phyloP scores from a whole-genome alignment of 1,284 basidiomycete genomes.

The Ustilago loliicola region DNA sequence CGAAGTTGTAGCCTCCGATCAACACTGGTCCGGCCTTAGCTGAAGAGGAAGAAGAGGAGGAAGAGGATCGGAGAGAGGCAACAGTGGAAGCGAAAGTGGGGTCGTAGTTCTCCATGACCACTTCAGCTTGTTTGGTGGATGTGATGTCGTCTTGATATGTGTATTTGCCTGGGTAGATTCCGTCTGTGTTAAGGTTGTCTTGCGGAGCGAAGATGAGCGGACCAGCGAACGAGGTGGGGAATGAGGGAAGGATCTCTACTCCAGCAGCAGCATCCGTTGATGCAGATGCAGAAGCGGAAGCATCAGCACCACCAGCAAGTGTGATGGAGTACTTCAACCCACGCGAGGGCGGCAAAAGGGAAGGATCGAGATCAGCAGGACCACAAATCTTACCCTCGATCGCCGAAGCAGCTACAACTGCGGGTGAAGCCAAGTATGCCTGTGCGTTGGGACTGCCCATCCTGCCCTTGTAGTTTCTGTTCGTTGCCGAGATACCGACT shows the following conservation, averaged over 20 bases:
- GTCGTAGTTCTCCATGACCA: slow-evolving; percentile 99
- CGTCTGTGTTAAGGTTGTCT: slow-evolving; percentile 98
- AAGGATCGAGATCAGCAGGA: slow-evolving; percentile 77
- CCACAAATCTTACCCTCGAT: slow-evolving; percentile 90
- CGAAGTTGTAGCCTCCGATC: slow-evolving; percentile 97
- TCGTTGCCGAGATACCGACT: slow-evolving; percentile 96
- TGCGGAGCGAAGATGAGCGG: slow-evolving; percentile 91
- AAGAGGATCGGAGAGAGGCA: slow-evolving; percentile 74
- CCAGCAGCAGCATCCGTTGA: slow-evolving; percentile 47
- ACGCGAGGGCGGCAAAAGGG: slow-evolving; percentile 74
- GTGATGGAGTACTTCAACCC: slow-evolving; percentile 72
- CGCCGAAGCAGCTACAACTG: slow-evolving; percentile 95
- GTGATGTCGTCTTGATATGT: slow-evolving; percentile 99
- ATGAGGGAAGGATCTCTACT: slow-evolving; percentile 58
- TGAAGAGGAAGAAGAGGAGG: slow-evolving; percentile 3
- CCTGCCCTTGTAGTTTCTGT: slow-evolving; percentile 98
- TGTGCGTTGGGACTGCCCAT: slow-evolving; percentile 97
- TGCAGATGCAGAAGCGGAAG: slow-evolving; percentile 43
- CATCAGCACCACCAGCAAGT: slow-evolving; percentile 58
- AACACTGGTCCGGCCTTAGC: slow-evolving; percentile 78
- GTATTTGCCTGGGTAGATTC: slow-evolving; percentile 99
- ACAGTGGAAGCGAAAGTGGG: slow-evolving; percentile 84
- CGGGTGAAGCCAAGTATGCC: slow-evolving; percentile 95
- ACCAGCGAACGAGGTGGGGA: slow-evolving; percentile 87
- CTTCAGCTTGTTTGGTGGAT: slow-evolving; percentile 89